Conservation (phyloP, 106 monocot genomes). For the Ottelia alismoides region DNA sequence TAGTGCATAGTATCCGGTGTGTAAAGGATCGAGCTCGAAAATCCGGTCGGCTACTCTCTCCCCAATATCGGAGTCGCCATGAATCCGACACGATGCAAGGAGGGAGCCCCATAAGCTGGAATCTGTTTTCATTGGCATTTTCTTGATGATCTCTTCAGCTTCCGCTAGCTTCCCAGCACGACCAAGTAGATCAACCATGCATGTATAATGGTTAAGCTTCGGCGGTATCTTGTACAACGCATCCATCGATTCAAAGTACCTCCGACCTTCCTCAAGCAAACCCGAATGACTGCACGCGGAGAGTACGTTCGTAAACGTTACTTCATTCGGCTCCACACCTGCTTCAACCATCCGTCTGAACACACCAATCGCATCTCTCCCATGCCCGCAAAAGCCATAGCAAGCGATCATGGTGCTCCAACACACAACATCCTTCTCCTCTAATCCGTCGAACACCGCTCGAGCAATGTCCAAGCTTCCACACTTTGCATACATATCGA, state of each 20-base stretch:
- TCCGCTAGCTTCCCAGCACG: conserved; percentile 51
- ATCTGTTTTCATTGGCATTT: conserved; percentile 41
- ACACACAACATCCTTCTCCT: conserved; percentile 39
- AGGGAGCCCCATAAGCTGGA: conserved; percentile 46
- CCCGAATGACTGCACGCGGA: conserved; percentile 57
- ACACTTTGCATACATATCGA: conserved; percentile 64
- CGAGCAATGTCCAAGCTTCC: conserved; percentile 34
- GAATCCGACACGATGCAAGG: conserved; percentile 43
- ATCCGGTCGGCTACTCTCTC: conserved; percentile 39
- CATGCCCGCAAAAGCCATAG: conserved; percentile 46
- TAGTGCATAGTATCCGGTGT: conserved; percentile 60
- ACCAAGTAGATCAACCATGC: conserved; percentile 56
- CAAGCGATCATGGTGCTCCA: conserved; percentile 62
- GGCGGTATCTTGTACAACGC: conserved; percentile 19
- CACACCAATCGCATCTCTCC: conserved; percentile 23
- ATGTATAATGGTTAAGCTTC: conserved; percentile 36
- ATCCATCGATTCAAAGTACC: conserved; percentile 32
- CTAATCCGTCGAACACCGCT: conserved; percentile 24
- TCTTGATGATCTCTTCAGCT: conserved; percentile 29
- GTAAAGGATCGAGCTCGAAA: conserved; percentile 17
- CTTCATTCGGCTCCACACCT: conserved; percentile 29
- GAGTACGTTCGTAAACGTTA: conserved; percentile 46
- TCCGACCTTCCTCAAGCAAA: conserved; percentile 30
- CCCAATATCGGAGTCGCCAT: conserved; percentile 33
- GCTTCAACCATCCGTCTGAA: conserved; percentile 35